A percentile compares a stretch with the other conserved stretches of the same genome.
phyloP scores from a whole-genome alignment of 2,329 filamentous ascomycete species.

The Nemania diffusa region DNA sequence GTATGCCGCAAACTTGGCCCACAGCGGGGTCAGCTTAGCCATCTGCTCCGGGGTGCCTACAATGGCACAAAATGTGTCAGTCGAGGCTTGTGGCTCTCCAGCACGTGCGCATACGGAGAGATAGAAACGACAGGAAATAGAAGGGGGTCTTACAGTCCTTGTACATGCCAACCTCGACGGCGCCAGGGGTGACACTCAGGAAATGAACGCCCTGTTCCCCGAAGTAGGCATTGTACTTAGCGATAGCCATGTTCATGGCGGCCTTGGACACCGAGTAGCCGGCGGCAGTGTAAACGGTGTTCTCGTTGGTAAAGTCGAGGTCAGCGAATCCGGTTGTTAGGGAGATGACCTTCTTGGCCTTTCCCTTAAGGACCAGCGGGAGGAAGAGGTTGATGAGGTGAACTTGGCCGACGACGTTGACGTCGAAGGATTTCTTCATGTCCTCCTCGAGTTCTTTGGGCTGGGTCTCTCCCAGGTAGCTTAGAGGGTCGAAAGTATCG shows the following conservation, averaged over 20 bases:
- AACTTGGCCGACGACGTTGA: constrained; percentile 63
- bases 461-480: neutral
- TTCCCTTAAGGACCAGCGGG: constrained; percentile 62
- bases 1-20: neutral
- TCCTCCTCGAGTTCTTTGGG: neutral
- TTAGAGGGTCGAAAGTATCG: neutral
- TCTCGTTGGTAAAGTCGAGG: constrained; percentile 57
- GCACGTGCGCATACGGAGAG: neutral
- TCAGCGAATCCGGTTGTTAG: constrained; percentile 61
- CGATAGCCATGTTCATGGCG: constrained; percentile 31
- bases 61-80: neutral
- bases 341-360: constrained; percentile 49
- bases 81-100: neutral
- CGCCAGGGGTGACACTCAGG: neutral
- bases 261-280: constrained; percentile 58
- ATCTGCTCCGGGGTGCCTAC: neutral
- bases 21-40: neutral
- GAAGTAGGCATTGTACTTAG: neutral
- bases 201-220: neutral
- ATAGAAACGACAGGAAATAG: neutral
- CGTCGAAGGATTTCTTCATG: neutral
- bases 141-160: neutral
- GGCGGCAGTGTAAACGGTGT: constrained; percentile 11
- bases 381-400: constrained; percentile 64
- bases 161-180: neutral